These are phyloP conservation scores for Venturia asperata DNA, from an alignment of 2,329 filamentous ascomycete species.

Conservation along the genomic window DNA sequence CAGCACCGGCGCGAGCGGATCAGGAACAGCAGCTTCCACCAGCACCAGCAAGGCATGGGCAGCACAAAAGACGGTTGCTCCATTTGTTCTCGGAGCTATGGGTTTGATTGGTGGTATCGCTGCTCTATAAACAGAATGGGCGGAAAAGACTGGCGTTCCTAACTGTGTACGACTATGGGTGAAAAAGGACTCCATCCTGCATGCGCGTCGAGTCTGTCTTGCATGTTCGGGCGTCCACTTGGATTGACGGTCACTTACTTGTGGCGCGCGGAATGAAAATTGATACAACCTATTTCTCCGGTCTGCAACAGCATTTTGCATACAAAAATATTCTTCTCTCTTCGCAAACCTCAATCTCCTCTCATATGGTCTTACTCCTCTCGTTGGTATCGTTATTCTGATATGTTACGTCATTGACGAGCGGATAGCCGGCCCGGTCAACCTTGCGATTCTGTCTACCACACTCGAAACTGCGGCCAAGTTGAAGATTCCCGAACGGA, in stretches of 20 bases:
- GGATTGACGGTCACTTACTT: background rate
- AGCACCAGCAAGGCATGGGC: slow-evolving; percentile 11
- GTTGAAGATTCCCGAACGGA: background rate
- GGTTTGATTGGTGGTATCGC: slow-evolving; percentile 26
- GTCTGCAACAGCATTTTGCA: too few relatives aligned
- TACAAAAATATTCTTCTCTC: too few relatives aligned
- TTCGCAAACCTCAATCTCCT: too few relatives aligned
- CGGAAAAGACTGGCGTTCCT: background rate
- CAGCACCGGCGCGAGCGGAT: slow-evolving; percentile 19
- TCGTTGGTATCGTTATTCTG: background rate
- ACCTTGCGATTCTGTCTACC: background rate
- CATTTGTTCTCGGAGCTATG: slow-evolving; percentile 27
- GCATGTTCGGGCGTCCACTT: background rate
- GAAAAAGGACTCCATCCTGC: background rate
- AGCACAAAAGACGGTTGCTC: slow-evolving; percentile 3
- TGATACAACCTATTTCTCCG: too few relatives aligned
- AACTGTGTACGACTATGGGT: background rate
- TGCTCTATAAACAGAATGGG: slow-evolving; percentile 21
- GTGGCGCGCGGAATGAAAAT: too few relatives aligned
- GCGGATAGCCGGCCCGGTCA: background rate
- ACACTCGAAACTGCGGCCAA: background rate
- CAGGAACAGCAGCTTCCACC: slow-evolving; percentile 21
- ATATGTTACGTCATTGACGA: background rate
- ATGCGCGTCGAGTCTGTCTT: background rate
- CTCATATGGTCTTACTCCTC: too few relatives aligned